Base-by-base conservation (phyloP, 108 stramenopile genomes). In the Conticribra weissflogii region DNA sequence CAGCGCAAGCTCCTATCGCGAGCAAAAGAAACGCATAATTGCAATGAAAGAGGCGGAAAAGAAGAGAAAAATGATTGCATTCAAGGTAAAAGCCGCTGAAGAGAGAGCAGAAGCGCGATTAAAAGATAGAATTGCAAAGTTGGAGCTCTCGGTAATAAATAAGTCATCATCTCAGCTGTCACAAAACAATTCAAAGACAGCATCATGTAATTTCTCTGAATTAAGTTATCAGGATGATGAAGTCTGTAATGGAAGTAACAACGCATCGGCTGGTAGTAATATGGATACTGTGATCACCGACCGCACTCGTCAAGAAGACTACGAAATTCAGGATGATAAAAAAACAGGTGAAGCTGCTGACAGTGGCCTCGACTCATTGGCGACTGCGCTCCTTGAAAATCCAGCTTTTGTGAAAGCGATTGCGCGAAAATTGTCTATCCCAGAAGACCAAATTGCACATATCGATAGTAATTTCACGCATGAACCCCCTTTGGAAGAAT, bases 11-110 rank as follows among this genome's bases (percentile, higher is more conserved):
- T 49, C 59, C 3, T 76, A 66, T 63, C 59, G 27, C 34, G 79
- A 81, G 3, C 68, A 76, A 46, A 59, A 81, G 27, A 41, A 31
- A 56, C 64, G 57, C 27, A 54, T 71, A 14, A 22, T 54, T 36
- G 78, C 70, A 50, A 53, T 62, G 1, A 71, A 71, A 52, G 68
- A 81, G 19, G 69, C 62, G 15, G 74, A 71, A 65, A 29, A 25
- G 0, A 70, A 57, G 36, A 81, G 71, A 56, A 25, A 7, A 9
- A 36, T 51, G 8, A 45, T 71, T 58, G 56, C 63, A 23, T 62
- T 71, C 50, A 70, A 64, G 32, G 59, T 81, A 24, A 54, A 76
- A 48, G 74, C 69, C 21, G 79, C 79, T n/a, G 69, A 75, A 48
- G 62, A 81, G 34, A 49, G 75, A 14, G 74, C 52, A 12, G 74